Evolutionary conservation across 148 eudicot species (phyloP), one percentile per base, ranked within the genome.

Genomic region (Camellia japonica): DNA sequence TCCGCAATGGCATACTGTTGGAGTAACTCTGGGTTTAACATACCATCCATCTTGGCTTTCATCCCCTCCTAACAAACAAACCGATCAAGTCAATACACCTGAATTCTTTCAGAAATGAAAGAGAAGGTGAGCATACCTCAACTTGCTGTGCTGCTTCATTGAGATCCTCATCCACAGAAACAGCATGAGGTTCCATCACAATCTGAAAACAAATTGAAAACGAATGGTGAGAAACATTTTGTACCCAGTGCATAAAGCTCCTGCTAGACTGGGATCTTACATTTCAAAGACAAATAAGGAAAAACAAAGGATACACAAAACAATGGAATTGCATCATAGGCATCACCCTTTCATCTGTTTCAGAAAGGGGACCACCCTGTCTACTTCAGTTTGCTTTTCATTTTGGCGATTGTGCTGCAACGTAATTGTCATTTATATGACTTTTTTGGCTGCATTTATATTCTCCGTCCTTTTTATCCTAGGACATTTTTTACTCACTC

Each of bases 121-220:
- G 43, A 56, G 58, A 62, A 66, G 30, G 8, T 3, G 59, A 76
- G 41, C 68, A 49, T 79, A 93, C 98, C 97, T 91, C 74, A 42
- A 92, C 93, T 89, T 90, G 80, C 55, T 86, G 80, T 58, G 97
- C 94, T 55, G 88, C 97, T 20, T 87, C 87, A 42, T 90, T 77
- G 55, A 95, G 90, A 87, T 95, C 97, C 78, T 93, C 94, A 12
- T 93, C 97, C 82, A 95, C 68, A 3, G 98, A 89, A 74, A 93
- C 82, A 4, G 83, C 76, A 73, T 92, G 98, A 55, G 98, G 97
- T 81, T 85, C 80, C 95, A 96, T 54, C 72, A 80, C 83, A 76
- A 87, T 85, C 99, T 95, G 87, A 15, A 75, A 78, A 56, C 77
- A 81, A 75, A 68, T 61, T 19, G 9, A 70, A 42, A 72, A 77